Base-by-base conservation (phyloP, 2,329 filamentous ascomycete genomes). In the Curvularia lunata region DNA sequence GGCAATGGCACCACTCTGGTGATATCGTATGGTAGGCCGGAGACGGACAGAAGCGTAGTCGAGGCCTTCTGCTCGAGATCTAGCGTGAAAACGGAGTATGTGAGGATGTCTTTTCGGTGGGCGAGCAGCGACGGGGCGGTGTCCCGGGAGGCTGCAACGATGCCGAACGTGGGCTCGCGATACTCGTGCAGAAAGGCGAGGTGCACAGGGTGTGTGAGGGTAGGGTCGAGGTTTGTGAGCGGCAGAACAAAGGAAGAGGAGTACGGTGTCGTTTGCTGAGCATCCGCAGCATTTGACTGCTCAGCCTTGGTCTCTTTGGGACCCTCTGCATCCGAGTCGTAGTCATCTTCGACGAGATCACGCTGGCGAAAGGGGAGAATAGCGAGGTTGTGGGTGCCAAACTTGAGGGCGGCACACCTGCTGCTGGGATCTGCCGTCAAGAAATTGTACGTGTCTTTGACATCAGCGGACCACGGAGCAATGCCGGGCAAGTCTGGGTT, bases 181-280 rank as follows among this genome's bases (percentile, higher is more conserved):
- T 99, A 99, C 80, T 98, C 94, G 83, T 98, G 87, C 64, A 99
- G 82, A 77, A 99, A 99, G 54, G 91, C 89, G 71, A 99, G 86
- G 74, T 97, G 91, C 71, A 97, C 88, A 48, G 94, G 92, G 77
- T 97, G 91, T 59, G 94, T 87, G 67, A 99, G 84, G 63, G 86
- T 87, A 62, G 93, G 91, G 77, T 98, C 94, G 78, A 99, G 84
- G 70, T 92, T 87, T 52, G 93, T 92, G 65, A 98, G 84, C 63
- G 92, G 90, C 64, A 99, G 85, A 63, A 98, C 94, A 81, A 98
- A 99, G 56, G 95, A 98, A 32, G 92, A 85, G 69, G 88, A 86
- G 83, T 97, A 97, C 48, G 92, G 90, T 63, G 90, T 91, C 56
- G 81, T 74, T 40, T 78, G 67, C 18, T 74, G 56, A n/a, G 69